Conservation (phyloP, 2,329 filamentous ascomycete species). For the Chaetomiaceae sp. region DNA sequence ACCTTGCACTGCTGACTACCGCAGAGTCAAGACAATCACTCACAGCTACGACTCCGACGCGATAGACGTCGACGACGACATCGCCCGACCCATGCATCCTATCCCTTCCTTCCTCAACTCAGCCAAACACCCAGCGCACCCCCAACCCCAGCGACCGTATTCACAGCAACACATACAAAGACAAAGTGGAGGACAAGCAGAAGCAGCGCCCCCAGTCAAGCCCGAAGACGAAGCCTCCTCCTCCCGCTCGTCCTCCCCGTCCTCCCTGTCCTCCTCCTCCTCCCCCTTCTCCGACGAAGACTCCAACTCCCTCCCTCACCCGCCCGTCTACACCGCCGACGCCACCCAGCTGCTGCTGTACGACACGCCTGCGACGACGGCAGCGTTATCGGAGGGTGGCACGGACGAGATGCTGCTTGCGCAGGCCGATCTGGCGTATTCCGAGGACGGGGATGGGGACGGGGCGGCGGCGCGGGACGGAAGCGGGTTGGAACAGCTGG, state of each 20-base stretch:
- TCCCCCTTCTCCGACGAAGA: constrained; percentile 11
- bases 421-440: constrained; percentile 8
- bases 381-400: not conserved
- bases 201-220: too few relatives aligned
- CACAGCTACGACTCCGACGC: not conserved
- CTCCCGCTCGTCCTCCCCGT: too few relatives aligned
- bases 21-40: not conserved
- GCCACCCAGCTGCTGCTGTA: not conserved
- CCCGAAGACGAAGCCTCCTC: too few relatives aligned
- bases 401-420: constrained; percentile 8
- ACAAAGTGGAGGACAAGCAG: too few relatives aligned
- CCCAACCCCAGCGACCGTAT: too few relatives aligned
- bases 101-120: too few relatives aligned
- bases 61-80: constrained; percentile 10
- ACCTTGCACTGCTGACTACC: not conserved
- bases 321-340: constrained; percentile 1
- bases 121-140: too few relatives aligned
- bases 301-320: not conserved
- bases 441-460: not conserved
- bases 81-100: too few relatives aligned
- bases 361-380: constrained; percentile 1
- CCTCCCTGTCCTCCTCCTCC: too few relatives aligned
- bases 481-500: not conserved
- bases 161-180: not conserved
- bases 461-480: not conserved